Conservation (phyloP, 257 asterid species). For the Solanum rostratum region DNA sequence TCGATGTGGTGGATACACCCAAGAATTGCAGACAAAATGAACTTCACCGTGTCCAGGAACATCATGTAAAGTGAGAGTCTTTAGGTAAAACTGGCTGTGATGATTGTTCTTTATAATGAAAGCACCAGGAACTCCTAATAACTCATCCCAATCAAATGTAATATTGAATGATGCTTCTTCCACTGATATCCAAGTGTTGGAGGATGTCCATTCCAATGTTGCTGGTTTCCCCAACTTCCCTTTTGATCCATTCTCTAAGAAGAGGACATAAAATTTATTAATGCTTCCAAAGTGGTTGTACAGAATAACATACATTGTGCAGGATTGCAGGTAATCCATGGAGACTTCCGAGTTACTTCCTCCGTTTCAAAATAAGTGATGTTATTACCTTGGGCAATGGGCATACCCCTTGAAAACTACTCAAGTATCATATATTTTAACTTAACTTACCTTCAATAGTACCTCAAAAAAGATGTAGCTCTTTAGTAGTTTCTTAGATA, state of each 20-base stretch:
- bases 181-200: conserved; percentile 42
- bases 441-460: not conserved
- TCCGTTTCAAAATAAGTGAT: not conserved
- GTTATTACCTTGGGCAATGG: not conserved
- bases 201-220: conserved; percentile 48
- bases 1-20: conserved; percentile 69
- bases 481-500: not conserved
- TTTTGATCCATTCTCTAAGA: conserved; percentile 23
- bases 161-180: conserved; percentile 37
- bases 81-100: conserved; percentile 61
- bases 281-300: not conserved
- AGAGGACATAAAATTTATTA: not conserved
- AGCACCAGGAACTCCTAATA: conserved; percentile 67
- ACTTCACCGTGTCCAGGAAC: conserved; percentile 56
- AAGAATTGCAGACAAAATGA: conserved; percentile 70
- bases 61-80: conserved; percentile 43
- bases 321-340: not conserved
- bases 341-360: not conserved
- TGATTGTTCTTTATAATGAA: conserved; percentile 53
- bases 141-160: conserved; percentile 58
- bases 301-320: not conserved
- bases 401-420: not conserved
- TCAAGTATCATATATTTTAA: not conserved
- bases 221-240: conserved; percentile 76
- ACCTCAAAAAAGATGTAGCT: not conserved